These are phyloP conservation scores for Trichocomaceae sp. DNA, from an alignment of 2,329 filamentous ascomycete species.

Conservation along the genomic window DNA sequence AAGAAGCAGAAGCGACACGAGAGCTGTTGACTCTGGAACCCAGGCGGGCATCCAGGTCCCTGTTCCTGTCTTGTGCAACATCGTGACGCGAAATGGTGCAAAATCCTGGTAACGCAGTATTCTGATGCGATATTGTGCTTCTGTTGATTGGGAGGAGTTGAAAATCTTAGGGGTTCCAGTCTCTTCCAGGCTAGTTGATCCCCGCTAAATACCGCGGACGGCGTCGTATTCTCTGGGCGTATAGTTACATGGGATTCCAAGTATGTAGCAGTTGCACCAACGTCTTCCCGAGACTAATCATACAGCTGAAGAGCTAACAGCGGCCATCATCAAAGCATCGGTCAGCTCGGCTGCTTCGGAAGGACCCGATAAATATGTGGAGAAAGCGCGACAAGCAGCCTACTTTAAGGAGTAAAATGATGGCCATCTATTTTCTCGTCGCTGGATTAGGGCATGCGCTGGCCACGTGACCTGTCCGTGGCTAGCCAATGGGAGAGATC, in stretches of 20 bases:
- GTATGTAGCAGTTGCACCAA: background rate
- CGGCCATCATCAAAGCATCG: background rate
- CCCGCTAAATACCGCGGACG: background rate
- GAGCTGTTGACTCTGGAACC: constrained; percentile 33
- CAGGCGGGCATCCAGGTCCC: constrained; percentile 44
- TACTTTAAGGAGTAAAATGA: too few species aligned
- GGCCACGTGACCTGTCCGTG: too few species aligned
- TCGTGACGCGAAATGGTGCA: constrained; percentile 15
- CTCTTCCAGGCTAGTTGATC: background rate
- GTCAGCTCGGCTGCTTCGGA: too few species aligned
- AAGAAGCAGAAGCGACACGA: constrained; percentile 37
- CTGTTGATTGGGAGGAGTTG: background rate
- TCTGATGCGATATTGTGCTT: background rate
- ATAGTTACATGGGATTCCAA: background rate
- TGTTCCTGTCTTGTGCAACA: constrained; percentile 32
- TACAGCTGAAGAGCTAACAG: background rate
- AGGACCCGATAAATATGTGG: background rate
- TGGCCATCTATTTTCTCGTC: too few species aligned
- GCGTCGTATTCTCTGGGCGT: background rate
- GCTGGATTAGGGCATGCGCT: too few species aligned
- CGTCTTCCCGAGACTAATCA: background rate
- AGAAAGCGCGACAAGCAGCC: background rate
- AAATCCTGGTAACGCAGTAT: background rate
- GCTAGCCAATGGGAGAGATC: too few species aligned
- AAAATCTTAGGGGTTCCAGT: background rate